A percentile compares a stretch with the other conserved stretches of the same genome.
Evolutionary conservation across 768 basidiomycete genomes (phyloP).

Genomic region (Kwoniella newhampshirensis): DNA sequence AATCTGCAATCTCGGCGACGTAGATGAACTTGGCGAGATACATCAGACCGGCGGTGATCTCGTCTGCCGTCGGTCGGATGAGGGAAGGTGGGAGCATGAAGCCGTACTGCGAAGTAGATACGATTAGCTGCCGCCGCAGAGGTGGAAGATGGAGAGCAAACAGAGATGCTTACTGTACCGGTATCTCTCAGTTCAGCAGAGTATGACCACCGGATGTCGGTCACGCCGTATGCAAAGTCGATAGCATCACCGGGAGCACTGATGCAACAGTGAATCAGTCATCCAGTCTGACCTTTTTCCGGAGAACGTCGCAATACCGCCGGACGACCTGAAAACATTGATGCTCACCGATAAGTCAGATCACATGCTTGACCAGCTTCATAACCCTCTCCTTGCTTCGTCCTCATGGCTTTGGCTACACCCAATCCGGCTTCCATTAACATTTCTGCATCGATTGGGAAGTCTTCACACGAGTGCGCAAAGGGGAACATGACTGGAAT

Average conservation of each 20-base stretch:
- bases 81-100: slow-evolving; percentile 69
- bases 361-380: slow-evolving; percentile 57
- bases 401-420: slow-evolving; percentile 62
- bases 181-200: slow-evolving; percentile 68
- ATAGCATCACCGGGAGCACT: slow-evolving; percentile 65
- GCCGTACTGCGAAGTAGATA: slow-evolving; percentile 61
- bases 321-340: too few species aligned
- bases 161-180: slow-evolving; percentile 61
- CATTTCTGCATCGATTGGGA: slow-evolving; percentile 72
- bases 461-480: slow-evolving; percentile 66
- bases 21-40: slow-evolving; percentile 70
- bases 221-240: slow-evolving; percentile 65
- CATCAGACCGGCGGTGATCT: slow-evolving; percentile 65
- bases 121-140: slow-evolving; percentile 1
- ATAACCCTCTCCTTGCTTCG: slow-evolving; percentile 62
- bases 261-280: too few species aligned
- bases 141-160: neutral
- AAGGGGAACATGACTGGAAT: slow-evolving; percentile 71
- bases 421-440: slow-evolving; percentile 71
- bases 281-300: neutral
- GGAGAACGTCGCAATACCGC: neutral
- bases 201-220: slow-evolving; percentile 65
- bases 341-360: slow-evolving; percentile 48
- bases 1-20: slow-evolving; percentile 47
- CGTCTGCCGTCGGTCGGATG: slow-evolving; percentile 78